A percentile compares a stretch with the other conserved stretches of the same genome.
Evolutionary conservation across 2,329 filamentous ascomycete genomes (phyloP).

Genomic region (Clonostachys rhizophaga): DNA sequence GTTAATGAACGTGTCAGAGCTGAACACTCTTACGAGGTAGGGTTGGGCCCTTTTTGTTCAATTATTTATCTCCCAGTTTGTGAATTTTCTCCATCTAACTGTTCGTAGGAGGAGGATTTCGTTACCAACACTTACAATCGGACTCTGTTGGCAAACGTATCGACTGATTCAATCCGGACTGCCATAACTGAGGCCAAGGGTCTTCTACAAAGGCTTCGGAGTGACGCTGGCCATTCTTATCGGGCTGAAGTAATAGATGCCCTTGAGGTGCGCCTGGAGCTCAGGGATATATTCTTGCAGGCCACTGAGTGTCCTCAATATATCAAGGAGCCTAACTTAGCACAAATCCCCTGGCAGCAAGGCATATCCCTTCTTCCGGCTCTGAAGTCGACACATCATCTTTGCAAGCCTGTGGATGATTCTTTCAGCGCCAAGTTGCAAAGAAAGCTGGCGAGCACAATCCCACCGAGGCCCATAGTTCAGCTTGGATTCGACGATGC

Average conservation of each 20-base stretch:
- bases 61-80: background rate
- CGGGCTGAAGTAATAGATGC: slow-evolving; percentile 39
- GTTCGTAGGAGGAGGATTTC: slow-evolving; percentile 82
- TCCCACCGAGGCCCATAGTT: slow-evolving; percentile 88
- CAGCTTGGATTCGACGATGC: slow-evolving; percentile 70
- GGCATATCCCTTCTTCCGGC: slow-evolving; percentile 44
- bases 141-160: slow-evolving; percentile 63
- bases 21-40: slow-evolving; percentile 88
- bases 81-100: background rate
- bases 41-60: background rate
- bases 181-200: slow-evolving; percentile 50
- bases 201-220: slow-evolving; percentile 36
- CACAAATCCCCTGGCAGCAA: slow-evolving; percentile 45
- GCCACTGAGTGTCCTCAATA: slow-evolving; percentile 44
- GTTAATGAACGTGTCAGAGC: slow-evolving; percentile 72
- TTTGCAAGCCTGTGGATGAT: slow-evolving; percentile 65
- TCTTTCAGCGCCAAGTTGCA: slow-evolving; percentile 90
- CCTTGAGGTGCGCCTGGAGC: slow-evolving; percentile 58
- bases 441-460: slow-evolving; percentile 85
- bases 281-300: slow-evolving; percentile 60
- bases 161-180: slow-evolving; percentile 47
- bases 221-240: slow-evolving; percentile 19
- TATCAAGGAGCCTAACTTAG: slow-evolving; percentile 37
- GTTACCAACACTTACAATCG: slow-evolving; percentile 87
- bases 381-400: slow-evolving; percentile 53